Evolutionary conservation across 495 filamentous ascomycete species (phyloP), one percentile per base, ranked within the genome.

Genomic region (Friedmanniomyces simplex): DNA sequence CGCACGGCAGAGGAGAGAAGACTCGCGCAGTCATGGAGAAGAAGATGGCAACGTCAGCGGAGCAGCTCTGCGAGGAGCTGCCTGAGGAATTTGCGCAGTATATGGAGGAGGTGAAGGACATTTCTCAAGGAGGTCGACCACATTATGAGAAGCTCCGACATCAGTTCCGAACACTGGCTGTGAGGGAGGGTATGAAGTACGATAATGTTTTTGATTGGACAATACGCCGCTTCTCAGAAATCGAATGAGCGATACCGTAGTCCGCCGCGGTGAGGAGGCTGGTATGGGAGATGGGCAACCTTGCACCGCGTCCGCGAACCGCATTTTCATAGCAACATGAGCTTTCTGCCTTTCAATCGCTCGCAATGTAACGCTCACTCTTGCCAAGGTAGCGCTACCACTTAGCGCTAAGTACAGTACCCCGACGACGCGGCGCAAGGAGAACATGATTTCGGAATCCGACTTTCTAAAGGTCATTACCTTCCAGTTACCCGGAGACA

Each of bases 11-110:
- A 18, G 52, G 25, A 43, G 52, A 54, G 52, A 41, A 43, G n/a
- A n/a, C 39, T 18, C 52, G 37, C 28, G 52, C 24, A 43, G 37
- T 54, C 13, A 54, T 54, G 36, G 52, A 54, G 52, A 34, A 52
- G 30, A 54, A 54, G 36, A 54, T 54, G n/a, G 34, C 28, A 24
- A 54, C 34, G 10, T 20, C 26, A 20, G 12, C 52, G 20, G 18
- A 41, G 24, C 21, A 54, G 26, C 34, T 54, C 11, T 54, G 36
- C 21, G 25, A 54, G 21, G 37, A 28, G 34, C 52, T 54, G 12
- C 52, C 52, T 54, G 18, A 10, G 24, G 52, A 41, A 20, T 54
- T 54, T 18, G 36, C 34, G n/a, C 14, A 25, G 16, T 54, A 54
- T 24, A 37, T 54, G 26, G 12, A 28, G 25, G 12, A 43, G n/a